These are phyloP conservation scores for Melampsora americana DNA, from an alignment of 1,284 basidiomycete genomes.

Conservation along the genomic window DNA sequence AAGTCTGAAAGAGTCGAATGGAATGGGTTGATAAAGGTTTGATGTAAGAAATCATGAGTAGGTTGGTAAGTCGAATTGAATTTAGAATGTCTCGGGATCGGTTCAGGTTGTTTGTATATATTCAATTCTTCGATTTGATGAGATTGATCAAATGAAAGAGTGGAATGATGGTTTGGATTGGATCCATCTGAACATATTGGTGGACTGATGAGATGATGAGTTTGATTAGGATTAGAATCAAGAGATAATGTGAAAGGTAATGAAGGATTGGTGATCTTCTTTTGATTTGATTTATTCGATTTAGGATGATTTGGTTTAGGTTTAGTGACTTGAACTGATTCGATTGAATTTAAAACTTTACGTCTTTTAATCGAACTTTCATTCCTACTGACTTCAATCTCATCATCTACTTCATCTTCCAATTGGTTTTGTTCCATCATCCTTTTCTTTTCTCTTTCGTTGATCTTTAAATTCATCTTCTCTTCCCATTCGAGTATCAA, in stretches of 20 bases:
- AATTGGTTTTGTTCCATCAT: slow-evolving; percentile 45
- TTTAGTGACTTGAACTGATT: background rate
- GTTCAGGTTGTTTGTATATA: slow-evolving; percentile 11
- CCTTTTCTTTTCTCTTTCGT: slow-evolving; percentile 43
- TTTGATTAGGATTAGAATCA: slow-evolving; percentile 11
- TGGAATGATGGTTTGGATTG: too few relatives aligned
- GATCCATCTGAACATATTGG: slow-evolving; percentile 15
- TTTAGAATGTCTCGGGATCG: slow-evolving; percentile 21
- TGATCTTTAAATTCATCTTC: slow-evolving; percentile 37
- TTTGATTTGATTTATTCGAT: background rate
- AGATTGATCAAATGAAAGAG: too few relatives aligned
- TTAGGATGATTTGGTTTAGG: background rate
- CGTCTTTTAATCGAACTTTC: slow-evolving; percentile 32
- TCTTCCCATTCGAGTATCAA: slow-evolving; percentile 47
- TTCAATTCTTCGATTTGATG: slow-evolving; percentile 13
- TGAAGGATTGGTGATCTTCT: slow-evolving; percentile 7
- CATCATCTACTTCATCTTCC: slow-evolving; percentile 45
- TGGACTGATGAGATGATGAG: background rate
- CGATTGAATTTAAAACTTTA: slow-evolving; percentile 8
- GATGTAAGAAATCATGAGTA: slow-evolving; percentile 19
- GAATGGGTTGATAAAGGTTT: slow-evolving; percentile 35
- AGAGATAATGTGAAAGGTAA: background rate
- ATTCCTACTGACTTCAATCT: slow-evolving; percentile 44
- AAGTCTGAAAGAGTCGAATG: slow-evolving; percentile 1
- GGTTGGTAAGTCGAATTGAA: background rate